Percentiles rank a stretch among this genome's conserved stretches.
Conservation (phyloP, 2,329 filamentous ascomycete species). For the Xylaria sp. region DNA sequence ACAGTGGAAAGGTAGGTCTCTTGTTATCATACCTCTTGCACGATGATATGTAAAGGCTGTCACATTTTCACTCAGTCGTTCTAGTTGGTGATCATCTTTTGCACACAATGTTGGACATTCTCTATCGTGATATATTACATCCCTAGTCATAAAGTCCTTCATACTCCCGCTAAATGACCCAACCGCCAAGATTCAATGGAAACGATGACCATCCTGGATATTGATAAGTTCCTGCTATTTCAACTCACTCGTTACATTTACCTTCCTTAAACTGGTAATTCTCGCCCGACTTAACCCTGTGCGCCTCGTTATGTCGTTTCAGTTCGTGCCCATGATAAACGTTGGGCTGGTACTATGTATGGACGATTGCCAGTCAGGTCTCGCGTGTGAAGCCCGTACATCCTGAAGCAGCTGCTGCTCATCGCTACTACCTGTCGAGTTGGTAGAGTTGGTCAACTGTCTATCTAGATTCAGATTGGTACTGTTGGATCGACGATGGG, state of each 20-base stretch:
- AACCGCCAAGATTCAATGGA: background rate
- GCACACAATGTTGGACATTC: slow-evolving; percentile 1
- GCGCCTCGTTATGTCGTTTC: background rate
- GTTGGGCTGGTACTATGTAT: slow-evolving; percentile 50
- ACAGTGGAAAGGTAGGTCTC: no score
- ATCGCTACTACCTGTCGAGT: slow-evolving; percentile 22
- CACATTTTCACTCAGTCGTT: background rate
- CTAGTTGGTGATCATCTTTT: background rate
- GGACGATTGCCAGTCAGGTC: slow-evolving; percentile 53
- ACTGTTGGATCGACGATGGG: slow-evolving; percentile 44
- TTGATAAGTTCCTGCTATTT: background rate
- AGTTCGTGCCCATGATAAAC: slow-evolving; percentile 30
- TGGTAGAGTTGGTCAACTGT: slow-evolving; percentile 29
- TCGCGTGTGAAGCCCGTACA: slow-evolving; percentile 38
- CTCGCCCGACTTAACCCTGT: background rate
- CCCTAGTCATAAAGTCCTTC: background rate
- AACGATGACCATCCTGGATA: background rate
- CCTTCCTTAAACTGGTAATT: background rate
- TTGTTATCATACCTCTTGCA: no score
- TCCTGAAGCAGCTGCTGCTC: slow-evolving; percentile 17
- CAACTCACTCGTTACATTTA: background rate
- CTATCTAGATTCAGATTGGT: slow-evolving; percentile 41
- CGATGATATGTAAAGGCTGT: no score
- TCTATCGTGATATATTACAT: slow-evolving; percentile 7
- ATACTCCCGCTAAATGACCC: slow-evolving; percentile 3